Evolutionary conservation across 1,284 basidiomycete species (phyloP), one percentile per base, ranked within the genome.

Genomic region (Lentinula novae-zelandiae): DNA sequence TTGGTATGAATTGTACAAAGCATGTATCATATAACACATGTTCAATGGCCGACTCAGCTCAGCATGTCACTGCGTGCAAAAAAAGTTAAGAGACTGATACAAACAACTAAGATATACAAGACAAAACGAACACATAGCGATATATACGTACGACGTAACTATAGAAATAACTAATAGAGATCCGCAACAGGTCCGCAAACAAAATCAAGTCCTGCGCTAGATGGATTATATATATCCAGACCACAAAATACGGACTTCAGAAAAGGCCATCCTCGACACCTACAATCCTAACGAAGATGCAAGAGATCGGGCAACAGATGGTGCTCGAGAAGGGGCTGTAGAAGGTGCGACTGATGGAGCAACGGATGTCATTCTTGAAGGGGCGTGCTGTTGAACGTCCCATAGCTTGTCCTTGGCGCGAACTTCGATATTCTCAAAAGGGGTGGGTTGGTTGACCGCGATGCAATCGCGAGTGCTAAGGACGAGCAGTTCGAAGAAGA

Each of bases 401-500:
- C 91, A 93, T 5, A 99, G 81, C 70, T 84, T 92, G 63, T 89
- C 84, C 77, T 95, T 98, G 38, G 87, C 89, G 6, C 81, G 76
- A 46, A 98, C 82, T 68, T 91, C 83, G 64, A 99, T 96, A 72
- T 96, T 93, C 64, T 89, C 91, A 69, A 94, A 98, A 0, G 91
- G 77, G 8, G 76, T 77, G 20, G 75, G 69, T 73, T 99, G 96
- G 15, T 85, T 76, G 53, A 98, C 75, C 67, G 88, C 86, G 67
- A 99, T 79, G 69, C 91, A 93, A 72, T 98, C 95, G 49, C 93
- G 88, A 0, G 96, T 98, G 8, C 93, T 90, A 1, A 99, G 85
- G 3, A 98, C 93, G 34, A 99, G 87, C 57, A 98, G 76, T 75
- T 99, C 96, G 70, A 98, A 99, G 82, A 99, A 99, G 82, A 99